Conservation (phyloP, 345 rosid genomes). For the Gossypium mustelinum region DNA sequence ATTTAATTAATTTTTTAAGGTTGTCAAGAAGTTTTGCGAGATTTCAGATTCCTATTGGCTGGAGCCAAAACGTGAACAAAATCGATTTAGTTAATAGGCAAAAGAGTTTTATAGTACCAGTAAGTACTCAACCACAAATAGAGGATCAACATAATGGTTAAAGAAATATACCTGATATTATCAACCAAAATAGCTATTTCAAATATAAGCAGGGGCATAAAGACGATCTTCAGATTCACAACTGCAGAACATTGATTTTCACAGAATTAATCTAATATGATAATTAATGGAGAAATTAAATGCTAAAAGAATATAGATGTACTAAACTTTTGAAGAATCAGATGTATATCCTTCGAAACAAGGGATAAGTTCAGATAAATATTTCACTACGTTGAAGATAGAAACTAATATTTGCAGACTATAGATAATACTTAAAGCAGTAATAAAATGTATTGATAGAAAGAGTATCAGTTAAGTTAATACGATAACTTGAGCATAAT, state of each 20-base stretch:
- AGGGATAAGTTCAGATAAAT: background rate
- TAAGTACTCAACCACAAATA: conserved; percentile 1
- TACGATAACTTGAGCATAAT: background rate
- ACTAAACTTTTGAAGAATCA: background rate
- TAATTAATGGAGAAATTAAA: background rate
- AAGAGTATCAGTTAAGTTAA: background rate
- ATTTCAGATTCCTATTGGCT: background rate
- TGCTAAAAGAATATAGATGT: background rate
- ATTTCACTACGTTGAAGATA: background rate
- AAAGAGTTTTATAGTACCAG: background rate
- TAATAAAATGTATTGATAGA: background rate
- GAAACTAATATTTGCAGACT: background rate
- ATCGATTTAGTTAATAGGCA: background rate
- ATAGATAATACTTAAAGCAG: background rate
- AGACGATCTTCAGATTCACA: conserved; percentile 75
- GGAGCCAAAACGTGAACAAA: background rate
- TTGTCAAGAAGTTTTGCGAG: background rate
- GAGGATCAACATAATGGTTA: background rate
- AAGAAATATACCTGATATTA: conserved; percentile 68
- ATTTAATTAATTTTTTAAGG: background rate
- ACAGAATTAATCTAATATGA: conserved; percentile 18
- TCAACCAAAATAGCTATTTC: conserved; percentile 71
- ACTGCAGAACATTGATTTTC: conserved; percentile 43
- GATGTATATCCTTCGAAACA: background rate
- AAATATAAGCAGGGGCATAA: conserved; percentile 69